Conservation (phyloP, 805 yeast species). For the Sugiyamaella marilandica region DNA sequence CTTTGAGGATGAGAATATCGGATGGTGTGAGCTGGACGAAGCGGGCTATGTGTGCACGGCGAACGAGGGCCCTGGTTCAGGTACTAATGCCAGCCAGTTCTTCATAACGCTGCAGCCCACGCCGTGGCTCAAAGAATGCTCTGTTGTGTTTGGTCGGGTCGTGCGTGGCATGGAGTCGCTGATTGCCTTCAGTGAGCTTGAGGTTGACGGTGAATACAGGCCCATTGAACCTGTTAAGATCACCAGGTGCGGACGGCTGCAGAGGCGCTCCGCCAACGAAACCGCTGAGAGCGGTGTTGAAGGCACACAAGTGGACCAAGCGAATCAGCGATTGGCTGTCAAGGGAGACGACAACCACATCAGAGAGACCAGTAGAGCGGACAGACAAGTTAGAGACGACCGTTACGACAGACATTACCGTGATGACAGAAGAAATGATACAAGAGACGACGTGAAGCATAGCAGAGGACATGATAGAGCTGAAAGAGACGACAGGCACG, state of each 20-base stretch:
- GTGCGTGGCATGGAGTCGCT: slow-evolving; percentile 18
- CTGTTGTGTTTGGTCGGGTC: slow-evolving; percentile 20
- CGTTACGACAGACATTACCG: neutral
- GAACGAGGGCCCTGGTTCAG: slow-evolving; percentile 16
- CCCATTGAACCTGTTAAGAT: slow-evolving; percentile 21
- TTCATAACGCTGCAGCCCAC: slow-evolving; percentile 21
- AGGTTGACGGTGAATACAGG: slow-evolving; percentile 19
- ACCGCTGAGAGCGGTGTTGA: neutral
- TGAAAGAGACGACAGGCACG: neutral
- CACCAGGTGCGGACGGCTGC: slow-evolving; percentile 17
- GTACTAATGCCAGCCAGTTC: slow-evolving; percentile 20
- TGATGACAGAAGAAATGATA: too few species aligned
- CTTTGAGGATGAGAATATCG: slow-evolving; percentile 22
- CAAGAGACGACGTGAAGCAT: too few species aligned
- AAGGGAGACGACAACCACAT: neutral
- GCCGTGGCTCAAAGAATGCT: slow-evolving; percentile 16
- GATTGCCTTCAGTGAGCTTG: slow-evolving; percentile 11
- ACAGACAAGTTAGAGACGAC: neutral
- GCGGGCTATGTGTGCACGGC: slow-evolving; percentile 22
- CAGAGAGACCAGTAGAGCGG: neutral
- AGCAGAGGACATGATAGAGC: too few species aligned
- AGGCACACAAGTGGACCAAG: neutral
- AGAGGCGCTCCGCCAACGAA: neutral
- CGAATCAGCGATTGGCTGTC: neutral
- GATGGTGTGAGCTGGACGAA: slow-evolving; percentile 14